Base-by-base conservation (phyloP, 768 basidiomycete genomes). In the Tephrocybe sp. region DNA sequence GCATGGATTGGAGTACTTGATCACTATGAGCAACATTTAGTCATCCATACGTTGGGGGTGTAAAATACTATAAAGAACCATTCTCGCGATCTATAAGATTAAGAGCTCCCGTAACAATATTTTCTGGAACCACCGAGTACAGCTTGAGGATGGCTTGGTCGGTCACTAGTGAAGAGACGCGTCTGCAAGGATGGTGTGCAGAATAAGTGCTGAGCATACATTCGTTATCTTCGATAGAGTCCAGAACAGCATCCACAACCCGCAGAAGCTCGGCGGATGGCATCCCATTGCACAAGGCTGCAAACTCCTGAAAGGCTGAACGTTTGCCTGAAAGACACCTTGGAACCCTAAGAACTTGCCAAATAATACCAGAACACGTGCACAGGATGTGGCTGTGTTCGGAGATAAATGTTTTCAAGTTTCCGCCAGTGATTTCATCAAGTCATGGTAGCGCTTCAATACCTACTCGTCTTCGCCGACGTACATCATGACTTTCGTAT, bases 401-500 rank as follows among this genome's bases (percentile, higher is more conserved):
- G 23, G 36, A 39, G 28, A 34, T 23, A 11, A 15, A 24, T 17
- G 15, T 37, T 32, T 40, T 36, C 14, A 34, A 8, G 18, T 11
- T 39, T 17, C 34, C 34, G 7, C 15, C n/a, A n/a, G n/a, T n/a
- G n/a, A n/a, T n/a, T n/a, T n/a, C n/a, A n/a, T n/a, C n/a, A n/a
- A n/a, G n/a, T n/a, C n/a, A n/a, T n/a, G n/a, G n/a, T n/a, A n/a
- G 49, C 42, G 53, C 46, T 46, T 42, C 49, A 53, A 50, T 78
- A 72, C 65, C 76, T 93, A 49, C 69, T 95, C 46, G 77, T 87
- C 38, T 90, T 93, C 68, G 90, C 91, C 2, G 90, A 90, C 66
- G 79, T 76, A 4, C 91, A 96, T 64, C 74, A 79, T 30, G 86
- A 90, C 30, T 96, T 96, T 63, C 77, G 94, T 21, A 66, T 95